Conservation (phyloP, 2,329 filamentous ascomycete genomes). For the Stagonosporopsis tanaceti region DNA sequence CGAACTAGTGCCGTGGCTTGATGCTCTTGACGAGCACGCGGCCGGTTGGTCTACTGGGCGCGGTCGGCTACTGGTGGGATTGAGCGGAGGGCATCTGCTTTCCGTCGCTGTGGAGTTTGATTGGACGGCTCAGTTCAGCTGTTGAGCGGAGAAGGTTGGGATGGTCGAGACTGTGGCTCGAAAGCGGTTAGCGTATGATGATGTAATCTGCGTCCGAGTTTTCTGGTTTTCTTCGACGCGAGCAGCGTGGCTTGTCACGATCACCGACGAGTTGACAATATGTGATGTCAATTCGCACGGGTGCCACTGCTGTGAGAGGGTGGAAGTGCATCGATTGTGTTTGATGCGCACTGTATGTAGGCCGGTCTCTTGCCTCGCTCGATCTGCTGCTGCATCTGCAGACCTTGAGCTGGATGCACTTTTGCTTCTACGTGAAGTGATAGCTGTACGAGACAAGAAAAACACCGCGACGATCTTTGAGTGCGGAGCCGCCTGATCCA, state of each 20-base stretch:
- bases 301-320: constrained; percentile 1
- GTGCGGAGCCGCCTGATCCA: constrained; percentile 46
- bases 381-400: constrained; percentile 42
- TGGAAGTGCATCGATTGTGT: not conserved
- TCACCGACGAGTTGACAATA: constrained; percentile 7
- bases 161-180: not conserved
- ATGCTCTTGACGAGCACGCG: constrained; percentile 7
- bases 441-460: constrained; percentile 49
- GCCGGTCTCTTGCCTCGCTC: constrained; percentile 51
- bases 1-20: constrained; percentile 25
- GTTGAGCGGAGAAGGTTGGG: not conserved
- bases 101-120: not conserved
- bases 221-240: constrained; percentile 9
- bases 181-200: not conserved
- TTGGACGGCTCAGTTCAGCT: not conserved
- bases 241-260: constrained; percentile 4
- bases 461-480: constrained; percentile 50
- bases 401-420: constrained; percentile 52
- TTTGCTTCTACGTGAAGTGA: constrained; percentile 10
- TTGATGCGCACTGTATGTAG: constrained; percentile 2
- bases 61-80: constrained; percentile 8
- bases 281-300: not conserved
- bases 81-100: not conserved
- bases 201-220: not conserved
- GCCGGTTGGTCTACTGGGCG: not conserved